Evolutionary conservation across 257 asterid species (phyloP), one percentile per base, ranked within the genome.

Genomic region (Forsythia viridissima): DNA sequence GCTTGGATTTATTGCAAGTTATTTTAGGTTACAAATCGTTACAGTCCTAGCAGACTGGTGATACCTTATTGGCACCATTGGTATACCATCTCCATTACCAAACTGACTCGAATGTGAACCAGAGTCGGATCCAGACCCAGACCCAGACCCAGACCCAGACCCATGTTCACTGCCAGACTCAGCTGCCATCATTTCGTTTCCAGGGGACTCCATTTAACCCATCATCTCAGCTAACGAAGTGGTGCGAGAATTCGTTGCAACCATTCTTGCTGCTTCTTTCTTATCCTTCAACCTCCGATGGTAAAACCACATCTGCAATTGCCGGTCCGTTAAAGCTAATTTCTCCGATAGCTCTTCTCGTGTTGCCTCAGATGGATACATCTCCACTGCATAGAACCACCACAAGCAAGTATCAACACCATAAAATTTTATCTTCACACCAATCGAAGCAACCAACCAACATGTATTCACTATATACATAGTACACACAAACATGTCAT

Each of bases 31-130:
- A n/a, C n/a, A n/a, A n/a, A n/a, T n/a, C n/a, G n/a, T n/a, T n/a
- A n/a, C n/a, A n/a, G 86, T 44, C 85, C 85, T 82, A 30, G 98
- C 93, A 69, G 93, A 90, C 77, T 92, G 97, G 79, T 85, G 85
- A 85, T 90, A 91, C 89, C 92, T 86, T 59, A 46, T 2, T 0
- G 94, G 86, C 80, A 76, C 84, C 84, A 82, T 77, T 18, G 96
- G 93, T 12, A 73, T 77, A 79, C 77, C 90, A 66, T 87, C 94
- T 72, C 91, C 94, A 80, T 91, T 80, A 83, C 88, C 94, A 85
- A 79, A 93, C 88, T 85, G 93, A 84, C 97, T 88, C 0, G 99
- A 92, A 67, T 90, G 95, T 2, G 99, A 93, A 4, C 89, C 97
- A 2, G 97, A 90, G 0, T 85, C 92, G 36, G 98, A 93, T 2